Evolutionary conservation across 441 rosid genomes (phyloP), one percentile per base, ranked within the genome.

Genomic region (Rhodomyrtus psidioides): DNA sequence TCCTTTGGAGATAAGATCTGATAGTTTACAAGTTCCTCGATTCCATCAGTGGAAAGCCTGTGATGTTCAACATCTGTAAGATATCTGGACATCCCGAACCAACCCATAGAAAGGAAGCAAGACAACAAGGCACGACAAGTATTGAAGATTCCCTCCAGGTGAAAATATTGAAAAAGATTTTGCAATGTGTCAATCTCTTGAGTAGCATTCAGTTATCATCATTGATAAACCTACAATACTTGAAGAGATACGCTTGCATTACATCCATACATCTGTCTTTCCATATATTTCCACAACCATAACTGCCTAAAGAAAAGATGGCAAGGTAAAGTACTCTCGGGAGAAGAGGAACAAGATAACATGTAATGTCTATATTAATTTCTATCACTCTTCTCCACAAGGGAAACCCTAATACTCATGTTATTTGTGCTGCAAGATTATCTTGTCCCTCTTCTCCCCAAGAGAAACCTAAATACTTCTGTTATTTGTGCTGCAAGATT

Each of bases 1-100:
- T 94, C 94, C 91, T 89, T 91, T 7, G 97, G 93, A 74, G 98
- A 94, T 46, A 94, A 86, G 79, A 93, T 94, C 90, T 91, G 97
- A 88, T 96, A 97, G 90, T 93, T 92, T 24, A 97, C 95, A 84
- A 88, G 89, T 81, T 90, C 92, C 70, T 86, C 86, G 83, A 88
- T 53, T 88, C 89, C 91, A 70, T 85, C 88, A 85, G 86, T 86
- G 27, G 87, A 88, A 84, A 86, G 27, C 85, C 94, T 91, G 90
- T 34, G 39, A 70, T 84, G 84, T 55, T 82, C 51, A 60, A 62
- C 88, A 70, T 12, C 82, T 46, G 53, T 76, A 83, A 79, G 59
- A 57, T 59, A 85, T 79, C 58, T 70, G 51, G 57, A 88, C n/a
- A 51, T 83, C 54, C 26, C 76, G 55, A 55, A 55, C 62, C 9